Conservation (phyloP, 441 rosid species). For the Bocquillonia castaneifolia region DNA sequence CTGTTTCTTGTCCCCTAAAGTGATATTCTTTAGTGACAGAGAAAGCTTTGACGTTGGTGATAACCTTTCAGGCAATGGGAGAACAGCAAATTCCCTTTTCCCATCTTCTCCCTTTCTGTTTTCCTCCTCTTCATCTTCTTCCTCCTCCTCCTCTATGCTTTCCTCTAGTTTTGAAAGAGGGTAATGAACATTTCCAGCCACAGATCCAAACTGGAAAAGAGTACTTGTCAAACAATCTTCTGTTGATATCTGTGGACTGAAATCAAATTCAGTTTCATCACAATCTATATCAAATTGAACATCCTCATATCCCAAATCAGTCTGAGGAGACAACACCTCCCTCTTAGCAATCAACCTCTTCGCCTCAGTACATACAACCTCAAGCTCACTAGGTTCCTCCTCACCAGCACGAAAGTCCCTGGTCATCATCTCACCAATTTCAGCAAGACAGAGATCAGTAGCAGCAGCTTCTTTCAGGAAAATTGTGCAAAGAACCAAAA, state of each 20-base stretch:
- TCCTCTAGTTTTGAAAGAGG: slow-evolving; percentile 72
- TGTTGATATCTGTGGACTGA: slow-evolving; percentile 35
- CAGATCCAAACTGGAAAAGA: slow-evolving; percentile 38
- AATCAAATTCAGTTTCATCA: slow-evolving; percentile 46
- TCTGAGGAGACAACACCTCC: slow-evolving; percentile 28
- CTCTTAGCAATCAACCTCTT: slow-evolving; percentile 36
- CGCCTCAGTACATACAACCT: slow-evolving; percentile 43
- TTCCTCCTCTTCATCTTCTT: slow-evolving; percentile 42
- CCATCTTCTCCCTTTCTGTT: slow-evolving; percentile 43
- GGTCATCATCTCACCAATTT: slow-evolving; percentile 57
- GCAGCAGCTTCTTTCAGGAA: slow-evolving; percentile 49
- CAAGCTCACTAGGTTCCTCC: slow-evolving; percentile 54
- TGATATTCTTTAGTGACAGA: slow-evolving; percentile 56
- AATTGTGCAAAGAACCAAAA: slow-evolving; percentile 41
- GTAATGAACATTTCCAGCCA: slow-evolving; percentile 40
- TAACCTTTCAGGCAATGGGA: slow-evolving; percentile 30
- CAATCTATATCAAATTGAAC: slow-evolving; percentile 39
- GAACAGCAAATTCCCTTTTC: slow-evolving; percentile 27
- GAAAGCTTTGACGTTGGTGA: slow-evolving; percentile 64
- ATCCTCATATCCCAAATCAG: slow-evolving; percentile 34
- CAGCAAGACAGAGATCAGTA: slow-evolving; percentile 44
- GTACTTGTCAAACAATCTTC: slow-evolving; percentile 42
- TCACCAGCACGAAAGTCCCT: slow-evolving; percentile 43
- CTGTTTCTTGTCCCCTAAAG: slow-evolving; percentile 42
- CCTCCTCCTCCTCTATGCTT: slow-evolving; percentile 57